Conservation (phyloP, 2,329 filamentous ascomycete genomes). For the Fusarium mexicanum region DNA sequence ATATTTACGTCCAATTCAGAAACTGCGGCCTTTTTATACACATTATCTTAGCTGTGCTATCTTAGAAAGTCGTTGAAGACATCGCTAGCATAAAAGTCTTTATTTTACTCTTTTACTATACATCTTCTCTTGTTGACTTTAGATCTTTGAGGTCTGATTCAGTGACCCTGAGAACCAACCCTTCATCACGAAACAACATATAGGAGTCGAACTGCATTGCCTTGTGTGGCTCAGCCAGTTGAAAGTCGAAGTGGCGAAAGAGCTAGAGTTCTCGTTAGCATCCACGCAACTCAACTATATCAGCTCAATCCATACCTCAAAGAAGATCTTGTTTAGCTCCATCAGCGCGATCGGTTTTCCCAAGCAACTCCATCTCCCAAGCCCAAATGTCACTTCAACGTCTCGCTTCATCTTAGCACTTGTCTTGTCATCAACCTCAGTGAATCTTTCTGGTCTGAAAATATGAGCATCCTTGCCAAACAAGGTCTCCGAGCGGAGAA, state of each 20-base stretch:
- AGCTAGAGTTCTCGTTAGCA: background rate
- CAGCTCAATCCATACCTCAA: background rate
- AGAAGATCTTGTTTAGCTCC: background rate
- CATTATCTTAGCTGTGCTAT: no score
- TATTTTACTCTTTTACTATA: background rate
- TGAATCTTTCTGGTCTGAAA: background rate
- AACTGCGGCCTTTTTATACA: no score
- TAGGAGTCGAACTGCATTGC: background rate
- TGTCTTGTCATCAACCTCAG: background rate
- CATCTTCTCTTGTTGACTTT: background rate
- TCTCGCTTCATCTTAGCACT: background rate
- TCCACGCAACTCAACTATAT: fast-evolving
- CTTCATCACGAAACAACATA: background rate
- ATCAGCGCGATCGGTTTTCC: background rate
- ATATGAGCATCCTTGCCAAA: background rate
- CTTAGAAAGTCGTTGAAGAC: no score
- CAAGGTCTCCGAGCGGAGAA: background rate
- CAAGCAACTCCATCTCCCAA: background rate
- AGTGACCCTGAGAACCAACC: background rate
- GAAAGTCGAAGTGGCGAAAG: background rate
- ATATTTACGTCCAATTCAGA: no score
- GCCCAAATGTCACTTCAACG: background rate
- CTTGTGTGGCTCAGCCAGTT: background rate
- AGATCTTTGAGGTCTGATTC: background rate
- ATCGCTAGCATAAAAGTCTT: no score